Base-by-base conservation (phyloP, 768 basidiomycete genomes). In the Auriculariales sp. region DNA sequence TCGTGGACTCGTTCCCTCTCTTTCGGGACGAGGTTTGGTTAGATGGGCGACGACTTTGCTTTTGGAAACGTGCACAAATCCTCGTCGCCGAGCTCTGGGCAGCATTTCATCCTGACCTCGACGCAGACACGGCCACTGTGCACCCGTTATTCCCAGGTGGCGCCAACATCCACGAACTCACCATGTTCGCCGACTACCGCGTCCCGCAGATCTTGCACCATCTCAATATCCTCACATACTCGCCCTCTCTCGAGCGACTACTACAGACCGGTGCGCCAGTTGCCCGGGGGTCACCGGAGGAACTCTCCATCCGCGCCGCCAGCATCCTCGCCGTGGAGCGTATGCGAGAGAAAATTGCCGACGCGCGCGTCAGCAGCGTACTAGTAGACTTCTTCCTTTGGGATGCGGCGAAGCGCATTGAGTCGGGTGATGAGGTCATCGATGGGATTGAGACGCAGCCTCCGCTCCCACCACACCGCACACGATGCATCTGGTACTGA, bases 21-120 rank as follows among this genome's bases (percentile, higher is more conserved):
- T 91, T 87, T 65, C 72, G 81, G 32, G 89, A 92, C 57, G 81
- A 88, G 54, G 67, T 69, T 4, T 62, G 62, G 28, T 72, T 73
- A 54, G 66, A 79, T 33, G 81, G 77, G 25, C 68, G 67, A 22
- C 77, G 71, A 72, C 86, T 92, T 6, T 79, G 65, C 63, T 71
- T 93, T 50, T 91, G 89, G 85, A 94, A 94, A 61, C 79, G 90
- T 29, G 81, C 89, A 1, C 90, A 94, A 55, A 94, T 94, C 50
- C 72, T 93, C 32, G 82, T 92, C 28, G 90, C 90, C 1, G 90
- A 94, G 60, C 80, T 78, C n/a, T 64, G 64, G 90, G 90, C 91
- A 2, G 89, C 90, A 2, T 91, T 92, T 69, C 85, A 83, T 62
- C 87, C 87, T 1, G 58, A 66, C 3, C 62, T 68, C 2, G 52